Percentiles rank a stretch among this genome's conserved stretches.
These are phyloP conservation scores for Chlorella sorokiniana DNA, from an alignment of 139 green algal species.

Conservation along the genomic window DNA sequence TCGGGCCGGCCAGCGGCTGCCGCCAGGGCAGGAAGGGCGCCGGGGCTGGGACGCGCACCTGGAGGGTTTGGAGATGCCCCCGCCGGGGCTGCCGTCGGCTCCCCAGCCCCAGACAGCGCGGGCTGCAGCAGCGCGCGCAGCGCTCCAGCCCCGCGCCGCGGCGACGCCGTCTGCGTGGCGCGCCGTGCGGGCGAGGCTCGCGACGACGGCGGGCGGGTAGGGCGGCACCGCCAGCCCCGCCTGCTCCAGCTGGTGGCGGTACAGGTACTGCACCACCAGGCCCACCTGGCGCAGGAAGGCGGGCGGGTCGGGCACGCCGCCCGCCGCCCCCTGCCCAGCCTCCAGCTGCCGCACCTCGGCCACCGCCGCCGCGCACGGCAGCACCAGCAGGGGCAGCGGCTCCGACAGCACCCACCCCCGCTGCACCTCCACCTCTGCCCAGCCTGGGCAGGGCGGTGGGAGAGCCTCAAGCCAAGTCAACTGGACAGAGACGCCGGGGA, in stretches of 20 bases:
- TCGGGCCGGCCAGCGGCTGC: not conserved
- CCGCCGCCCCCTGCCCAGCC: not conserved
- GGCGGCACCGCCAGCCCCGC: not conserved
- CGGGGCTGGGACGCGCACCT: no score
- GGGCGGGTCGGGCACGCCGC: slow-evolving; percentile 14
- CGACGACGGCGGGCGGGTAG: not conserved
- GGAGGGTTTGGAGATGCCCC: no score
- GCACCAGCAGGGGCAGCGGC: slow-evolving; percentile 32
- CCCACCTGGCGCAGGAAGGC: slow-evolving; percentile 43
- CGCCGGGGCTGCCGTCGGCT: not conserved
- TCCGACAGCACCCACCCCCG: slow-evolving; percentile 11
- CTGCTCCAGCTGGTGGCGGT: not conserved
- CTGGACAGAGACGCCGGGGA: no score
- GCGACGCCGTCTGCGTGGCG: not conserved
- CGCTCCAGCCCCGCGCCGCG: slow-evolving; percentile 21
- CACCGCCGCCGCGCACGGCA: slow-evolving; percentile 39
- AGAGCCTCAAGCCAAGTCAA: no score
- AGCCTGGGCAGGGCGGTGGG: not conserved
- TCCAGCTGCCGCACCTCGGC: slow-evolving; percentile 40
- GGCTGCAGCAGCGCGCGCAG: slow-evolving; percentile 40
- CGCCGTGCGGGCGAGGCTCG: slow-evolving; percentile 3
- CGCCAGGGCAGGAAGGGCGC: no score
- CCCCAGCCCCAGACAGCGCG: not conserved
- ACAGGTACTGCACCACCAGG: slow-evolving; percentile 40
- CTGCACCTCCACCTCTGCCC: slow-evolving; percentile 33